A percentile compares a stretch with the other conserved stretches of the same genome.
Conservation (phyloP, 805 yeast species). For the Sugiyamaella boreocaroliniensis region DNA sequence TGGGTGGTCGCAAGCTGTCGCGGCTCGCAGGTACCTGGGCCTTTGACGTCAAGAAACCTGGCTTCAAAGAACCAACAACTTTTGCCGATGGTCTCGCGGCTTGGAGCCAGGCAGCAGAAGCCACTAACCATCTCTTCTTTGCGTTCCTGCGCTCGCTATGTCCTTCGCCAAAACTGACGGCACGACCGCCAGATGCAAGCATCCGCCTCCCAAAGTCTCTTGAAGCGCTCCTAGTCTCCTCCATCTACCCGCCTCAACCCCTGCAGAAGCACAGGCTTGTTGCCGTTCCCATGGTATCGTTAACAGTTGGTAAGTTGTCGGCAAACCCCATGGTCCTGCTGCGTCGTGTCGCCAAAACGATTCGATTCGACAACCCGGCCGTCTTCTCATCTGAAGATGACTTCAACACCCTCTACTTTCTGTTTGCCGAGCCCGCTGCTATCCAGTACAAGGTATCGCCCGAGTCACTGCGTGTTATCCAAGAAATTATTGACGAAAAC, state of each 20-base stretch:
- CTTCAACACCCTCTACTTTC: conserved; percentile 62
- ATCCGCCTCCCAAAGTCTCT: conserved; percentile 52
- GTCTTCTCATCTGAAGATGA: conserved; percentile 71
- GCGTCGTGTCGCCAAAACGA: conserved; percentile 48
- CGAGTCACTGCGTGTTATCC: conserved; percentile 58
- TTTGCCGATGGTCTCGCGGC: conserved; percentile 66
- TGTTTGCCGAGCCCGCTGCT: conserved; percentile 51
- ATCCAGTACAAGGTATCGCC: conserved; percentile 55
- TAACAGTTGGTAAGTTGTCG: conserved; percentile 42
- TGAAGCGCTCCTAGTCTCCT: conserved; percentile 56
- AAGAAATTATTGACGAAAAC: conserved; percentile 31
- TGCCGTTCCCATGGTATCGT: conserved; percentile 55
- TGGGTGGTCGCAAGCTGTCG: conserved; percentile 74
- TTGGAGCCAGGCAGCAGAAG: conserved; percentile 80
- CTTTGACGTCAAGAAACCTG: conserved; percentile 39
- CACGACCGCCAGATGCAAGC: conserved; percentile 13
- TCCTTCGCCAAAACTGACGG: conserved; percentile 47
- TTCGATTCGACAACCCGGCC: conserved; percentile 64
- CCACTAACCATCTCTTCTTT: conserved; percentile 71
- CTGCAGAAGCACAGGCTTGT: conserved; percentile 38
- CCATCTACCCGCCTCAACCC: conserved; percentile 66
- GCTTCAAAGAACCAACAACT: conserved; percentile 32
- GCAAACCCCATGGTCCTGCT: conserved; percentile 53
- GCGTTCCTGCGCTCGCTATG: conserved; percentile 73
- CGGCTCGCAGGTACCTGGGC: conserved; percentile 89